Evolutionary conservation across 2,329 filamentous ascomycete genomes (phyloP).

Genomic region (Paraphaeosphaeria sporulosa): DNA sequence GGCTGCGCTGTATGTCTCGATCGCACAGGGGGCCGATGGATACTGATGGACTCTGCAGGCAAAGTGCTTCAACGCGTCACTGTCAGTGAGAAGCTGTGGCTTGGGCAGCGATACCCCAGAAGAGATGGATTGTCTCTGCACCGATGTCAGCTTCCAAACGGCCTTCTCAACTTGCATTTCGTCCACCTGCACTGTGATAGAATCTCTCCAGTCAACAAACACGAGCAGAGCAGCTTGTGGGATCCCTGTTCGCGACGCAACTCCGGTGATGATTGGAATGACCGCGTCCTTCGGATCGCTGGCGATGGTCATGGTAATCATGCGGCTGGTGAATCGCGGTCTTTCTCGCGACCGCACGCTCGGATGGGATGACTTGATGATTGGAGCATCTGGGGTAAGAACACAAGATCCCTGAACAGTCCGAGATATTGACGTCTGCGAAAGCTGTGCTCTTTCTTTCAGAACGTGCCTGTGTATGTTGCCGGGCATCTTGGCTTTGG

Average conservation of each 20-base stretch:
- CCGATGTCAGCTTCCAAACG: conserved; percentile 30
- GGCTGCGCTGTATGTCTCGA: conserved; percentile 5
- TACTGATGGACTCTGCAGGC: conserved; percentile 17
- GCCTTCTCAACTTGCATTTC: conserved; percentile 32
- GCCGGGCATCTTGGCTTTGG: conserved; percentile 37
- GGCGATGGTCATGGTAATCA: conserved; percentile 36
- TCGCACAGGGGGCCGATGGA: neutral
- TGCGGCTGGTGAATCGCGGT: conserved; percentile 33
- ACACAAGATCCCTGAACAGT: neutral
- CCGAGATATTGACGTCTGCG: conserved; percentile 9
- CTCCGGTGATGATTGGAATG: conserved; percentile 28
- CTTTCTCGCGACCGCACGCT: conserved; percentile 31
- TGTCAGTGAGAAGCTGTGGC: conserved; percentile 28
- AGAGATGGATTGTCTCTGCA: conserved; percentile 40
- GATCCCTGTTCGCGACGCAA: conserved; percentile 29
- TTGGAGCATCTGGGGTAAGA: conserved; percentile 37
- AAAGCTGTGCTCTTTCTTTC: conserved; percentile 32
- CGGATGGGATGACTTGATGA: conserved; percentile 41
- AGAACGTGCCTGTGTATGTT: conserved; percentile 35
- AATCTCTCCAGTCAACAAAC: conserved; percentile 32
- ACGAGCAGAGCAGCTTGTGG: conserved; percentile 38
- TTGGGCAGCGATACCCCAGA: conserved; percentile 4
- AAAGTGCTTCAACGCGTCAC: conserved; percentile 24
- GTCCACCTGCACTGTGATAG: conserved; percentile 38
- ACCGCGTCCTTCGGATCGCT: conserved; percentile 31